These are phyloP conservation scores for Phaeosphaeriaceae sp. DNA, from an alignment of 2,329 filamentous ascomycete genomes.

Conservation along the genomic window DNA sequence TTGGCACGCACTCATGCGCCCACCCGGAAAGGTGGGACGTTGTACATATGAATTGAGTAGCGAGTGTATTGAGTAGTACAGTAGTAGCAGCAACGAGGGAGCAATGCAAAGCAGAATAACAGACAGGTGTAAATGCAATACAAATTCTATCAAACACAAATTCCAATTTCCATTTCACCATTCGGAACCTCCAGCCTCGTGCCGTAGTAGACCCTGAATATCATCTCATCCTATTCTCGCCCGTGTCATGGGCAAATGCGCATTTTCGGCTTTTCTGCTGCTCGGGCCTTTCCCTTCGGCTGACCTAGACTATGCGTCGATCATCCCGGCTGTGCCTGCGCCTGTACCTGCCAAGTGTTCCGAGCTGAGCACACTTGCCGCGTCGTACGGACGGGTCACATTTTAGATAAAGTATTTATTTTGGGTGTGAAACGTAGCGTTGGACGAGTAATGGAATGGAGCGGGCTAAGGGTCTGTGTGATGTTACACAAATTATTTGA, in stretches of 20 bases:
- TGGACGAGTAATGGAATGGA: neutral
- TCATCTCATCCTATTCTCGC: neutral
- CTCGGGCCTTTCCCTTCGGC: slow-evolving; percentile 7
- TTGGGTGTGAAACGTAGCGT: neutral
- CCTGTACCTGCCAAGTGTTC: slow-evolving; percentile 21
- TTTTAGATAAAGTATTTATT: neutral
- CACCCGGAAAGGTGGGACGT: neutral
- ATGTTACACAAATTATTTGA: neutral
- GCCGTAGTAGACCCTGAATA: neutral
- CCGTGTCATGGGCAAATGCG: neutral
- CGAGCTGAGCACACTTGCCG: neutral
- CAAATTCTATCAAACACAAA: neutral
- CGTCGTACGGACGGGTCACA: neutral
- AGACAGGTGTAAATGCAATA: neutral
- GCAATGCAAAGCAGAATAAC: neutral
- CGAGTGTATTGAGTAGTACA: neutral
- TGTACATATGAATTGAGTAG: neutral
- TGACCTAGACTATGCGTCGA: slow-evolving; percentile 7
- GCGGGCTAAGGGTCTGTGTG: neutral
- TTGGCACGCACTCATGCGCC: neutral
- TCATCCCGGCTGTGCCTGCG: neutral
- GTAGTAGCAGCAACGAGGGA: neutral
- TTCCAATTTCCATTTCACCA: too few relatives aligned
- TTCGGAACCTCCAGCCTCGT: too few relatives aligned
- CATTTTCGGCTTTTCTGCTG: neutral